Evolutionary conservation across 2,329 filamentous ascomycete species (phyloP).

Genomic region (Graphium sp.): DNA sequence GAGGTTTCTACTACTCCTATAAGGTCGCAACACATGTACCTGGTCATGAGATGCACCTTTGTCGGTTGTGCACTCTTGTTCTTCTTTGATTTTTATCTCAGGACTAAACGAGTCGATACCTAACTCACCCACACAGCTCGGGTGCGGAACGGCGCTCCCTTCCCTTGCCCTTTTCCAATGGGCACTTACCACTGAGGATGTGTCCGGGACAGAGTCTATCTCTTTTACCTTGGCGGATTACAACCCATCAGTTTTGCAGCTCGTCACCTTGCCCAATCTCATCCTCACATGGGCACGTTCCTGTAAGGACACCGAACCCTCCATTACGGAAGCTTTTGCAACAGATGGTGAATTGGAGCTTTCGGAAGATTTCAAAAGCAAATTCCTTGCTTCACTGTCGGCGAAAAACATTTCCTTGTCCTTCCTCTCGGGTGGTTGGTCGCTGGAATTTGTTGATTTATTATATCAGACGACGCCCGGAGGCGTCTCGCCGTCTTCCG

Average conservation of each 20-base stretch:
- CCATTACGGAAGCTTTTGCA: conserved; percentile 27
- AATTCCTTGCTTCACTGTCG: conserved; percentile 39
- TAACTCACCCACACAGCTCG: conserved; percentile 39
- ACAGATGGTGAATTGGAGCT: conserved; percentile 46
- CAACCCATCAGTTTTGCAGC: conserved; percentile 59
- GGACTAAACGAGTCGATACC: too few species aligned
- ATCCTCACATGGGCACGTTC: conserved; percentile 50
- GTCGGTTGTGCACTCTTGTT: too few species aligned
- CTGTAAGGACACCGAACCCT: conserved; percentile 16
- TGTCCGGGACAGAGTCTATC: conserved; percentile 15
- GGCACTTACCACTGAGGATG: conserved; percentile 14
- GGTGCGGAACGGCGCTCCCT: conserved; percentile 64
- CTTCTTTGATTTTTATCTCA: not conserved
- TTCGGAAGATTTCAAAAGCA: conserved; percentile 34
- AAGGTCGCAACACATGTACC: too few species aligned
- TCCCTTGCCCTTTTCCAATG: conserved; percentile 55
- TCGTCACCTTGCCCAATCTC: conserved; percentile 68
- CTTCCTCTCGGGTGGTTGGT: conserved; percentile 65
- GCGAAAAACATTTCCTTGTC: conserved; percentile 35
- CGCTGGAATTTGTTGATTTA: conserved; percentile 41
- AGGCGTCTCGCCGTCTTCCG: conserved; percentile 4
- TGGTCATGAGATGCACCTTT: too few species aligned
- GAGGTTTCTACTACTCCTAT: not conserved
- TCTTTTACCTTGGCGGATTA: conserved; percentile 61
- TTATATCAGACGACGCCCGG: conserved; percentile 19